Evolutionary conservation across 805 yeast species (phyloP).

Genomic region (Lipomyces spencermartinsiae): DNA sequence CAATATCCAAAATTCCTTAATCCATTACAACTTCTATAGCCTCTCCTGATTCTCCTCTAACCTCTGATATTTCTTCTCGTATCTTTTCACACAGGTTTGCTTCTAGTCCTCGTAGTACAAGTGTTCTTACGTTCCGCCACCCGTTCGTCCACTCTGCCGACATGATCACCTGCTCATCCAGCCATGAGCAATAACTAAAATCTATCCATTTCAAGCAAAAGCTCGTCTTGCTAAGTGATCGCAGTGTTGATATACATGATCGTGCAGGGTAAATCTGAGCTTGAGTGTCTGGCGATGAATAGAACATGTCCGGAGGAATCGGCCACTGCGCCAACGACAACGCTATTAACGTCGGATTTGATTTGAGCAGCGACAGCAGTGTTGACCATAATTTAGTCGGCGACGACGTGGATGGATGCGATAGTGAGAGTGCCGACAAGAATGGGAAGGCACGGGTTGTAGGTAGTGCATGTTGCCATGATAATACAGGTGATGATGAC

Average conservation of each 20-base stretch:
- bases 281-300: conserved; percentile 22
- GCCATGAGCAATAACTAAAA: conserved; percentile 33
- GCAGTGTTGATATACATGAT: conserved; percentile 26
- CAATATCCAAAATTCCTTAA: neutral
- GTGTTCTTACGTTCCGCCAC: conserved; percentile 28
- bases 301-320: conserved; percentile 37
- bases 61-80: conserved; percentile 3
- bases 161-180: conserved; percentile 24
- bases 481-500: conserved; percentile 74
- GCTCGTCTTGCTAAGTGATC: conserved; percentile 18
- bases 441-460: conserved; percentile 61
- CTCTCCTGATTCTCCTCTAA: neutral
- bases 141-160: conserved; percentile 34
- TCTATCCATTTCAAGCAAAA: conserved; percentile 34
- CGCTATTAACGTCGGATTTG: conserved; percentile 29
- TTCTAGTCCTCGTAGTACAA: conserved; percentile 25
- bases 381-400: conserved; percentile 37
- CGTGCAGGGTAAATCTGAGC: conserved; percentile 30
- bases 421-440: conserved; percentile 34
- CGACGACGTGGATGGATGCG: conserved; percentile 31
- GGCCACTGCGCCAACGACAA: conserved; percentile 38
- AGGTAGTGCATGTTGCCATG: conserved; percentile 80
- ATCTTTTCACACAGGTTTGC: conserved; percentile 8
- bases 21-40: conserved; percentile 10
- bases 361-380: conserved; percentile 22